phyloP scores from a whole-genome alignment of 2,329 filamentous ascomycete genomes.

The Hypomyces perniciosus region DNA sequence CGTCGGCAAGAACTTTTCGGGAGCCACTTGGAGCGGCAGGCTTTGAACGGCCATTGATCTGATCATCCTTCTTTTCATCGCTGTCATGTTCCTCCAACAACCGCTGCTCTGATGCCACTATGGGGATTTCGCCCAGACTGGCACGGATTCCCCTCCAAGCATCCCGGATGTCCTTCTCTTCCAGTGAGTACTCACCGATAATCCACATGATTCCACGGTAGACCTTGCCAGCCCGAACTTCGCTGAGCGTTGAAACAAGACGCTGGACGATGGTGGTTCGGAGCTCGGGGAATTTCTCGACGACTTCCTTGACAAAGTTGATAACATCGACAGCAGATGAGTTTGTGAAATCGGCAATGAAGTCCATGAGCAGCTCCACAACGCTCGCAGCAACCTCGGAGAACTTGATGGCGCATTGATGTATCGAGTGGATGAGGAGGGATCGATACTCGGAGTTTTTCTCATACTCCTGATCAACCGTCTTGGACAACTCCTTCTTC shows the following conservation, averaged over 20 bases:
- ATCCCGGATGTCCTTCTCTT: conserved; percentile 88
- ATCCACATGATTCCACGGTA: conserved; percentile 97
- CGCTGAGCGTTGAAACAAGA: conserved; percentile 81
- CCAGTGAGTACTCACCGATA: conserved; percentile 91
- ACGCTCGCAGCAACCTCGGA: conserved; percentile 96
- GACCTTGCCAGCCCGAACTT: conserved; percentile 94
- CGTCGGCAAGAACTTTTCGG: conserved; percentile 87
- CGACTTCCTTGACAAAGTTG: conserved; percentile 97
- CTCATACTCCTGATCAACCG: conserved; percentile 96
- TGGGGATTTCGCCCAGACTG: conserved; percentile 93
- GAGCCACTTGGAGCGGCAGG: conserved; percentile 72
- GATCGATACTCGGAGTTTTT: conserved; percentile 96
- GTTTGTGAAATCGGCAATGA: conserved; percentile 97
- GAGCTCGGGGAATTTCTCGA: conserved; percentile 92
- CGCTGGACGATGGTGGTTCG: conserved; percentile 81
- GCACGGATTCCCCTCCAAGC: conserved; percentile 95
- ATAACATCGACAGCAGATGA: conserved; percentile 96
- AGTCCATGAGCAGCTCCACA: conserved; percentile 96
- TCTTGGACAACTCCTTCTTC: conserved; percentile 97
- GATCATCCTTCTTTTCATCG: conserved; percentile 55
- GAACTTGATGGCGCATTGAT: conserved; percentile 98
- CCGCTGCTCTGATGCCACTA: conserved; percentile 88
- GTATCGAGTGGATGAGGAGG: conserved; percentile 92
- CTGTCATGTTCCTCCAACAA: conserved; percentile 79
- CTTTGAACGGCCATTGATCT: conserved; percentile 77